Conservation (phyloP, 257 asterid genomes). For the Plectranthus barbatus region DNA sequence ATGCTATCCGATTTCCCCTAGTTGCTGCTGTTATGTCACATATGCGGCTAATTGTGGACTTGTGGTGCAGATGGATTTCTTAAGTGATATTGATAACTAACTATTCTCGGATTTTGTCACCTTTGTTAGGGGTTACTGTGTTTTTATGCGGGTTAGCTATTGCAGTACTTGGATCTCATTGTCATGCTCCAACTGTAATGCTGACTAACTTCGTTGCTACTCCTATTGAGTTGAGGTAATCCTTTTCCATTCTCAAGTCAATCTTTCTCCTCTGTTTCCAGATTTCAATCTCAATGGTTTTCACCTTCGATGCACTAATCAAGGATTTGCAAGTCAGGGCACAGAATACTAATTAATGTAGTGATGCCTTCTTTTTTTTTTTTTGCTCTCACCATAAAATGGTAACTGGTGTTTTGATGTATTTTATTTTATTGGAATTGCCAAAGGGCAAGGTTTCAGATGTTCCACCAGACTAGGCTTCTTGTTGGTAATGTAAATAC, state of each 20-base stretch:
- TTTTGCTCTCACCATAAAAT: too few species aligned
- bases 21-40: not conserved
- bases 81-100: not conserved
- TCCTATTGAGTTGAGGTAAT: slow-evolving; percentile 78
- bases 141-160: slow-evolving; percentile 78
- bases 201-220: slow-evolving; percentile 78
- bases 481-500: too few species aligned
- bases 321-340: not conserved
- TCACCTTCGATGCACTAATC: not conserved
- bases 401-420: too few species aligned
- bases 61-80: not conserved
- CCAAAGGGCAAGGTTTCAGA: too few species aligned
- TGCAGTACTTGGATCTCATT: slow-evolving; percentile 59
- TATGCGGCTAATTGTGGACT: not conserved
- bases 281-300: not conserved
- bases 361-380: too few species aligned
- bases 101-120: slow-evolving; percentile 14
- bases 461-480: too few species aligned
- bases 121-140: slow-evolving; percentile 67
- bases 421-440: too few species aligned
- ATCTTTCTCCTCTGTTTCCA: not conserved
- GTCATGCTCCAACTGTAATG: slow-evolving; percentile 94
- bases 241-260: not conserved
- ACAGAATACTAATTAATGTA: too few species aligned
- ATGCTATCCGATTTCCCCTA: not conserved